These are phyloP conservation scores for Periconia sp. DNA, from an alignment of 2,329 filamentous ascomycete species.

Conservation along the genomic window DNA sequence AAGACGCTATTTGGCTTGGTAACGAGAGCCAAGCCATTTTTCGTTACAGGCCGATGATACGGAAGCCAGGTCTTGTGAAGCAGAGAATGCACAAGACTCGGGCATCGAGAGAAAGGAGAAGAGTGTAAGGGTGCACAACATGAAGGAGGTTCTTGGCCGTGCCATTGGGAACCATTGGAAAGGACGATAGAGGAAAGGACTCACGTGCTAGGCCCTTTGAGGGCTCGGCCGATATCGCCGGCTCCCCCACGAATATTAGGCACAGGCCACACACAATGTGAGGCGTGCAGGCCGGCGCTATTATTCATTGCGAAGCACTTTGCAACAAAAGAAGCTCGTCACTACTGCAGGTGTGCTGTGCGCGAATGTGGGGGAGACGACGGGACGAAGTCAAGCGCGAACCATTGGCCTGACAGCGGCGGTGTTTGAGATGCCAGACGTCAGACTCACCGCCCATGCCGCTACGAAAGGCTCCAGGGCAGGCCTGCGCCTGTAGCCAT, in stretches of 20 bases:
- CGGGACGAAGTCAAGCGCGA: conserved; percentile 6
- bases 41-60: conserved; percentile 5
- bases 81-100: neutral
- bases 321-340: conserved; percentile 19
- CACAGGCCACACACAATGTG: neutral
- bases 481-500: neutral
- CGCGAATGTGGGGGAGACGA: conserved; percentile 24
- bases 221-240: conserved; percentile 16
- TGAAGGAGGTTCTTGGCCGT: conserved; percentile 26
- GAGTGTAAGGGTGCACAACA: conserved; percentile 17
- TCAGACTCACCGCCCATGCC: conserved; percentile 32
- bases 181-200: conserved; percentile 6
- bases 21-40: conserved; percentile 5
- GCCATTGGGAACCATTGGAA: conserved; percentile 5
- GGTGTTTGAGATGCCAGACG: conserved; percentile 9
- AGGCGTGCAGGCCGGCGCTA: conserved; percentile 10
- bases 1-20: conserved; percentile 9
- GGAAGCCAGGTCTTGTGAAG: conserved; percentile 8
- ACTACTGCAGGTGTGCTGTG: conserved; percentile 35
- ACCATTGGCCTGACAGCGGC: conserved; percentile 12
- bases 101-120: neutral
- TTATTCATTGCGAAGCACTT: conserved; percentile 12
- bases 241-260: conserved; percentile 11
- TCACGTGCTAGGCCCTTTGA: conserved; percentile 13
- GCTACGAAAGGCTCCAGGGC: too few species aligned